phyloP scores from a whole-genome alignment of 495 filamentous ascomycete species.

The Aspergillus bridgeri region DNA sequence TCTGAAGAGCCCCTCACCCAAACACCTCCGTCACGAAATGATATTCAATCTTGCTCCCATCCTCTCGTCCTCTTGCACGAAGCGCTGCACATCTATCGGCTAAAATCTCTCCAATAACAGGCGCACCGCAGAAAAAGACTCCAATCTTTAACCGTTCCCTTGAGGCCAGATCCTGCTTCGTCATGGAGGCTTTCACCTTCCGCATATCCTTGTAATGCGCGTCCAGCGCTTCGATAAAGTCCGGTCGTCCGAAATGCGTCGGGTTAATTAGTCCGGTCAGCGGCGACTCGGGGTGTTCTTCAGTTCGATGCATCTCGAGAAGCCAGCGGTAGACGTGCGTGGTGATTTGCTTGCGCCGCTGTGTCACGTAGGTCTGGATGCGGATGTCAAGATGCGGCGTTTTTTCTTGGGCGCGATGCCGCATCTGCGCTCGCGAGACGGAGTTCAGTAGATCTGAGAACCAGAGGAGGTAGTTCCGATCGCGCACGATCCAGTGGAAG shows the following conservation, averaged over 20 bases:
- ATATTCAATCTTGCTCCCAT: conserved; percentile 9
- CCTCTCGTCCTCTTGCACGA: conserved; percentile 2
- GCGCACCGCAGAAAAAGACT: conserved; percentile 6
- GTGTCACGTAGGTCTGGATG: conserved; percentile 3
- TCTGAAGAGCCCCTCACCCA: not conserved
- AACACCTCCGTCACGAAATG: conserved; percentile 9
- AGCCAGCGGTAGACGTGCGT: conserved; percentile 7
- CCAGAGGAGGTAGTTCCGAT: conserved; percentile 8
- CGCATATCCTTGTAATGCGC: conserved; percentile 6
- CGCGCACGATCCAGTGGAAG: conserved; percentile 8
- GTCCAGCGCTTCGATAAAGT: conserved; percentile 3
- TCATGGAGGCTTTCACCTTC: conserved; percentile 4
- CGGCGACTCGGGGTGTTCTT: conserved; percentile 6
- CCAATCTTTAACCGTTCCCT: conserved; percentile 2
- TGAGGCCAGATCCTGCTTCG: not conserved
- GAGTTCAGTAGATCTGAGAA: conserved; percentile 5
- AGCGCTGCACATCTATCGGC: not conserved
- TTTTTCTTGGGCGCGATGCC: not conserved
- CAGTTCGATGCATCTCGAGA: conserved; percentile 6
- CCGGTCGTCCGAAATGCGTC: conserved; percentile 8
- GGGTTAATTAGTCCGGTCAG: conserved; percentile 9
- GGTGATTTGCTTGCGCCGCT: conserved; percentile 1
- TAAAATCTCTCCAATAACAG: conserved; percentile 6
- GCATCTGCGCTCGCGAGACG: conserved; percentile 3
- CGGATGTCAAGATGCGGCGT: conserved; percentile 4